Base-by-base conservation (phyloP, 2,329 filamentous ascomycete genomes). In the Thelonectria blattea region DNA sequence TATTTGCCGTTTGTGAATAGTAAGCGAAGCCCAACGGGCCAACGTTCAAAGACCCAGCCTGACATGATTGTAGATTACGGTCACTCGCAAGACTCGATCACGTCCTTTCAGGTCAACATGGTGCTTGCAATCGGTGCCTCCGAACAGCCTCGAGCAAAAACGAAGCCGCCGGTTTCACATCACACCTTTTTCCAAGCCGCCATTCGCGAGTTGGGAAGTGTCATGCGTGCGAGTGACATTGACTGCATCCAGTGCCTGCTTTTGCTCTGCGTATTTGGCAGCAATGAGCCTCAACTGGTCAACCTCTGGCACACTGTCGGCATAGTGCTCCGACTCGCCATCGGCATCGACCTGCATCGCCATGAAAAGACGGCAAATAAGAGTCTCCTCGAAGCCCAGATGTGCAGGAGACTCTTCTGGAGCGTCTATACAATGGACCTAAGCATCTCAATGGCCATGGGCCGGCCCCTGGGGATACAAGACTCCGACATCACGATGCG, bases 281-380 rank as follows among this genome's bases (percentile, higher is more conserved):
- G 66, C 11, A 68, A 68, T n/a, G 66, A 68, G 24, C 66, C 66
- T 2, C 66, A 68, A 20, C 58, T 65, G 14, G 61, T 68, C 3
- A 68, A 68, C 10, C 8, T 68, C 27, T 68, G 66, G 66, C 67
- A 68, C 20, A 67, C 64, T 2, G 66, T 67, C 52, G 66, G 66
- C 2, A 47, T 68, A 37, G 66, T 66, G 3, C 17, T 68, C 18
- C 60, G 66, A 2, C 66, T 68, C 30, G 65, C 66, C 1, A 62
- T 68, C 1, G 66, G 66, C 0, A 68, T 67, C 2, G 66, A 67
- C 17, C 60, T 68, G 17, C 66, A 68, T 30, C 63, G 66, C 8
- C 60, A 62, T 12, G 66, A 68, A 24, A 65, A 60, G 3, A 24
- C 67, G 0, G 45, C 56, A 1, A 48, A 60, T 3, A 68, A 45